A percentile compares a stretch with the other conserved stretches of the same genome.
phyloP scores from a whole-genome alignment of 148 eudicot genomes.

The Heliamphora exappendiculata region DNA sequence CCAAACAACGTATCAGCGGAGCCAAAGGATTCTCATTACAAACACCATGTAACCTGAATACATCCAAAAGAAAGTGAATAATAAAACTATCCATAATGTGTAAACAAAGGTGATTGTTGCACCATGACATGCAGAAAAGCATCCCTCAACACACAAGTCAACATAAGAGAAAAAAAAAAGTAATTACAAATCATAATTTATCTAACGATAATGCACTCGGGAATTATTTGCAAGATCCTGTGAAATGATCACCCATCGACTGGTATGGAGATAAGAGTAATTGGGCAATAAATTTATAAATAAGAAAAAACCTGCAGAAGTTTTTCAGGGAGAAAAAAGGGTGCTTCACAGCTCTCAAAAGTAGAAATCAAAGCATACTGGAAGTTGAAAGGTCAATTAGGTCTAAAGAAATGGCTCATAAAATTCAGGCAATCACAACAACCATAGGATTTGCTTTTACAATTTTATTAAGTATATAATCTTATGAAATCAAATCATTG shows the following conservation, averaged over 20 bases:
- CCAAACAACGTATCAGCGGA: constrained; percentile 78
- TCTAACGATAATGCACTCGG: neutral
- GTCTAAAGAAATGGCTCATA: neutral
- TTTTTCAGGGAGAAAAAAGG: neutral
- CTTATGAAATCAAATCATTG: neutral
- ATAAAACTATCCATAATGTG: neutral
- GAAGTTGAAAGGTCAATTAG: neutral
- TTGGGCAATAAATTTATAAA: neutral
- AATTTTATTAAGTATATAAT: neutral
- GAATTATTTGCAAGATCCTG: neutral
- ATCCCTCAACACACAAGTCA: neutral
- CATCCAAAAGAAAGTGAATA: constrained; percentile 2
- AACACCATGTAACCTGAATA: constrained; percentile 91
- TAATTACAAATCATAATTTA: neutral
- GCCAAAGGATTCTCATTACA: constrained; percentile 98
- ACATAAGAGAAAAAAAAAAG: too few relatives aligned
- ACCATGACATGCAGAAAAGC: neutral
- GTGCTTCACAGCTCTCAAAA: neutral
- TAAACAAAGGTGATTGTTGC: neutral
- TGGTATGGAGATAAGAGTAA: neutral
- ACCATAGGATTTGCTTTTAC: neutral
- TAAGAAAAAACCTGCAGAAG: neutral
- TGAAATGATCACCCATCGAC: neutral
- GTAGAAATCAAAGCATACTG: neutral
- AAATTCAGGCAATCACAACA: neutral